Percentiles rank a stretch among this genome's conserved stretches.
Evolutionary conservation across 2,329 filamentous ascomycete genomes (phyloP).

Genomic region (Magnaporthiopsis rhizophila): DNA sequence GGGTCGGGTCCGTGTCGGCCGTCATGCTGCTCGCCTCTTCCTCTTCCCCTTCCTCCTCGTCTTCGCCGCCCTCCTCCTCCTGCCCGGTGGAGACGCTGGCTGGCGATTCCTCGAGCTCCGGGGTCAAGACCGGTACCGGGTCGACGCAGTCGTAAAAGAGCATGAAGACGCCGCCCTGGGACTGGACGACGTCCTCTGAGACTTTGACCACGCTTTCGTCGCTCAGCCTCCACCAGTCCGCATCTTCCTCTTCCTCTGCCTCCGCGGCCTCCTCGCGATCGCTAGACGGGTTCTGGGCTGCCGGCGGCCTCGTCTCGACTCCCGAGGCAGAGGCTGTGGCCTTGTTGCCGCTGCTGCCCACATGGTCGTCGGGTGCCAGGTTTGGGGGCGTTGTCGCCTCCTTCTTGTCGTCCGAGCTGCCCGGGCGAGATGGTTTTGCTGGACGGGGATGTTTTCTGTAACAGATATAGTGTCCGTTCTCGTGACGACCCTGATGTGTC

Average conservation of each 20-base stretch:
- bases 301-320: background rate
- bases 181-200: conserved; percentile 63
- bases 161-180: conserved; percentile 86
- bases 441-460: conserved; percentile 61
- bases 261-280: conserved; percentile 13
- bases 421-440: background rate
- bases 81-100: background rate
- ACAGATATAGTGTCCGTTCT: conserved; percentile 93
- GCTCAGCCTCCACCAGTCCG: conserved; percentile 84
- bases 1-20: too few species aligned
- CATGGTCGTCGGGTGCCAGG: conserved; percentile 3
- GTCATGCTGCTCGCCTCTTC: background rate
- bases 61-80: background rate
- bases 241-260: conserved; percentile 19
- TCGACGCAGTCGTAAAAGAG: conserved; percentile 83
- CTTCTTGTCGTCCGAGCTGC: conserved; percentile 10
- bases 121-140: conserved; percentile 33
- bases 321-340: background rate
- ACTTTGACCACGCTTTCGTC: conserved; percentile 76
- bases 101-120: background rate
- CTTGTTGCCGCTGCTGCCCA: background rate
- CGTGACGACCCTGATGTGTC: conserved; percentile 83
- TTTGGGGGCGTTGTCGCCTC: conserved; percentile 9
- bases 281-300: conserved; percentile 1
- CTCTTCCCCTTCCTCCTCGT: background rate